These are phyloP conservation scores for Spiromastix sp. DNA, from an alignment of 2,329 filamentous ascomycete species.

Conservation along the genomic window DNA sequence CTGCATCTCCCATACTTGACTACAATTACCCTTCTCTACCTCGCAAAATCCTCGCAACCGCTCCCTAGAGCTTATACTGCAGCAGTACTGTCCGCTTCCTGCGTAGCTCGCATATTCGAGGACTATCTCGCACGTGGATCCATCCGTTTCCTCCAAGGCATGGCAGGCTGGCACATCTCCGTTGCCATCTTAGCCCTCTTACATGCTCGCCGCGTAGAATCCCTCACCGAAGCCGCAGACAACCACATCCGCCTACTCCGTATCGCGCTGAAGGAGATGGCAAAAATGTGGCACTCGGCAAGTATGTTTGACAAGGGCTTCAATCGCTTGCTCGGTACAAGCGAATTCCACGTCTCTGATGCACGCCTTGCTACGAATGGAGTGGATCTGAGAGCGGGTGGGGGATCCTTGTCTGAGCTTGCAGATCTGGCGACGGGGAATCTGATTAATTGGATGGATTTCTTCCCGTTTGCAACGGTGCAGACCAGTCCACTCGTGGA, in stretches of 20 bases:
- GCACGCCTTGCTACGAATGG: slow-evolving; percentile 9
- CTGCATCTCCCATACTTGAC: slow-evolving; percentile 34
- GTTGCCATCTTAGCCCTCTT: slow-evolving; percentile 33
- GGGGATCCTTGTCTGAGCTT: slow-evolving; percentile 4
- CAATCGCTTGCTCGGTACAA: slow-evolving; percentile 15
- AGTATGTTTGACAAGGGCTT: slow-evolving; percentile 25
- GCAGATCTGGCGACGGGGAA: slow-evolving; percentile 6
- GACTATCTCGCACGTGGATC: slow-evolving; percentile 31
- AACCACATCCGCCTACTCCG: slow-evolving; percentile 24
- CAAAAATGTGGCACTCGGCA: slow-evolving; percentile 28
- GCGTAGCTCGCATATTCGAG: slow-evolving; percentile 28
- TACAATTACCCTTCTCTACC: slow-evolving; percentile 31
- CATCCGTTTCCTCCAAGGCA: slow-evolving; percentile 33
- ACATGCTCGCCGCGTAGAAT: slow-evolving; percentile 26
- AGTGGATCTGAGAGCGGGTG: slow-evolving; percentile 10
- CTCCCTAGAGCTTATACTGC: slow-evolving; percentile 28
- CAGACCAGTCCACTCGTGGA: slow-evolving; percentile 21
- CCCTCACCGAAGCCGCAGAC: slow-evolving; percentile 21
- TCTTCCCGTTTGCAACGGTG: slow-evolving; percentile 26
- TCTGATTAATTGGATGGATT: slow-evolving; percentile 23
- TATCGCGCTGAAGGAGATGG: slow-evolving; percentile 23
- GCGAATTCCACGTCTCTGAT: slow-evolving; percentile 5
- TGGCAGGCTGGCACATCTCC: slow-evolving; percentile 35
- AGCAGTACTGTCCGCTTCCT: slow-evolving; percentile 30
- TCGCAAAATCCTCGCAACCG: slow-evolving; percentile 25